Conservation (phyloP, 192 early-diverging fungal species). For the Spinellus fusiger region DNA sequence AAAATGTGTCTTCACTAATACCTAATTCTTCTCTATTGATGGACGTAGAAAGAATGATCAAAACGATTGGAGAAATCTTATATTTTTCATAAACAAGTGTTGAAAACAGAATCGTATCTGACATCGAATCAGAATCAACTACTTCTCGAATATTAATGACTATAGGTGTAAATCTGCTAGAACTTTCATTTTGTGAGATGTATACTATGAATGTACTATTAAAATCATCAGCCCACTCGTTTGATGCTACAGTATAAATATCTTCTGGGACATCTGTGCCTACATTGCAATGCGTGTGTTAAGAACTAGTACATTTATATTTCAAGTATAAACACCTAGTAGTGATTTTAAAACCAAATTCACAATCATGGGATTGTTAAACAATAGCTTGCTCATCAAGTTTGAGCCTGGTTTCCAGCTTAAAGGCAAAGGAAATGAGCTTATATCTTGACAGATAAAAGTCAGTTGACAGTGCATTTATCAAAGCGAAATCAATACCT, state of each 20-base stretch:
- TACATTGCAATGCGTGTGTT: neutral
- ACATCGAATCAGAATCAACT: neutral
- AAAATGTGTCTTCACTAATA: slow-evolving; percentile 2
- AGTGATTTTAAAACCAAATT: neutral
- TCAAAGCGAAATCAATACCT: too few relatives aligned
- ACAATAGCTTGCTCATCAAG: neutral
- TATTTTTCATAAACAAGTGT: neutral
- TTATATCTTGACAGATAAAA: too few relatives aligned
- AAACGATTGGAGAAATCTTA: neutral
- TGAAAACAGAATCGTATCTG: neutral
- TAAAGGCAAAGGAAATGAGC: too few relatives aligned
- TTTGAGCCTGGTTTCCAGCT: too few relatives aligned
- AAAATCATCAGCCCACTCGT: neutral
- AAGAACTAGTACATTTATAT: too few relatives aligned
- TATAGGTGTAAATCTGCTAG: neutral
- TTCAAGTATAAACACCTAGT: neutral
- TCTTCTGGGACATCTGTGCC: neutral
- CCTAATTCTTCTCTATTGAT: slow-evolving; percentile 2
- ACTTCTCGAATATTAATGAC: neutral
- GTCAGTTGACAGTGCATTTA: too few relatives aligned
- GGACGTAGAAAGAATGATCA: neutral
- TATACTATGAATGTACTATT: slow-evolving; percentile 1
- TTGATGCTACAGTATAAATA: neutral
- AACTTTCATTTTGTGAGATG: neutral
- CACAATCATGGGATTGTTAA: neutral